These are phyloP conservation scores for Ceratocystis huliohia DNA, from an alignment of 2,329 filamentous ascomycete species.

Conservation along the genomic window DNA sequence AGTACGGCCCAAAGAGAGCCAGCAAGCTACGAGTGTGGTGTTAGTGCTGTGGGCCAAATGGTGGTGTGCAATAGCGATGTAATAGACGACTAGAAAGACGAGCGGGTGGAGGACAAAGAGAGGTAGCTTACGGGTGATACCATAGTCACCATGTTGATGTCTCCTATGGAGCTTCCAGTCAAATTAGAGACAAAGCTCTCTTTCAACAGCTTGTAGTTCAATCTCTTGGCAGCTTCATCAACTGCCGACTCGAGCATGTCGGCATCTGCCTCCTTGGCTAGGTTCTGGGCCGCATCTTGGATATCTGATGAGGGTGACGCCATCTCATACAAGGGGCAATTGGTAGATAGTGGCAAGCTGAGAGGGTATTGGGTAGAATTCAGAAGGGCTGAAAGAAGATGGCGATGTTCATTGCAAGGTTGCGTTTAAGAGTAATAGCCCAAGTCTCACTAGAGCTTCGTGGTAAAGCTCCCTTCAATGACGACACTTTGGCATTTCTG, in stretches of 20 bases:
- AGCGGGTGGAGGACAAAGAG: background rate
- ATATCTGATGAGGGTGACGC: background rate
- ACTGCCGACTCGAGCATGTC: conserved; percentile 30
- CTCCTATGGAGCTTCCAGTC: conserved; percentile 65
- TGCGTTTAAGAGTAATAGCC: too few relatives aligned
- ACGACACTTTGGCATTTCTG: conserved; percentile 19
- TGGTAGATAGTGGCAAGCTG: background rate
- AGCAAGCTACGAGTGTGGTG: conserved; percentile 46
- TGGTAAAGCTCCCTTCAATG: background rate
- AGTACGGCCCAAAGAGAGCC: conserved; percentile 79
- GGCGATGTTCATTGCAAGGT: too few relatives aligned
- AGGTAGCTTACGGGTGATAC: conserved; percentile 60
- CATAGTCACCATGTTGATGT: conserved; percentile 77
- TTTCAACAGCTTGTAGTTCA: conserved; percentile 72
- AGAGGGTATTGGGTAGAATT: background rate
- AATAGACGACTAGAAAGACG: conserved; percentile 9
- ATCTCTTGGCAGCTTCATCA: conserved; percentile 28
- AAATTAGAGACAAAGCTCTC: conserved; percentile 92
- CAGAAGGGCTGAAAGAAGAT: background rate
- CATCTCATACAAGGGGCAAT: background rate
- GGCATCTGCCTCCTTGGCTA: conserved; percentile 15
- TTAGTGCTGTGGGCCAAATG: conserved; percentile 22
- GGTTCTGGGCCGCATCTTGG: background rate
- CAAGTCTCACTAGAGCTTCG: background rate
- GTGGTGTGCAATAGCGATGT: background rate